A percentile compares a stretch with the other conserved stretches of the same genome.
Conservation (phyloP, 208 protist species). For the Naegleria fowleri region DNA sequence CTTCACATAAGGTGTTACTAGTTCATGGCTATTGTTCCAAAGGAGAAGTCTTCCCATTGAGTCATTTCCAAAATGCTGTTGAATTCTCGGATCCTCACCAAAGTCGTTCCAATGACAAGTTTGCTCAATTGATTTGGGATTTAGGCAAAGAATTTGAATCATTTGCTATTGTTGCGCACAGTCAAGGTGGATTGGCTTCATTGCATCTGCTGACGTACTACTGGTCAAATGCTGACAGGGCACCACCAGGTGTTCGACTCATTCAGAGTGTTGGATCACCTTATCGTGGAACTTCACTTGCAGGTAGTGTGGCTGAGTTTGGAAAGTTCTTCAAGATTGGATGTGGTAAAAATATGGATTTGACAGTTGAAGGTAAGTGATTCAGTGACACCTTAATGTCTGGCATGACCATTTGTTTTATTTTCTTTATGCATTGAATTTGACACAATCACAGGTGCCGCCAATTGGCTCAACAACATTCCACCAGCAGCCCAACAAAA, state of each 20-base stretch:
- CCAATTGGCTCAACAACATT: slow-evolving; percentile 26
- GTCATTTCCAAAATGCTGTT: slow-evolving; percentile 31
- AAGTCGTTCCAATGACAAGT: slow-evolving; percentile 32
- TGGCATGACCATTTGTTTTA: no score
- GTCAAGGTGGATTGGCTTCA: slow-evolving; percentile 46
- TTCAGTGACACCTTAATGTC: slow-evolving; percentile 31
- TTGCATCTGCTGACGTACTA: slow-evolving; percentile 45
- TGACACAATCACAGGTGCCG: background rate
- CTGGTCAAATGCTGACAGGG: slow-evolving; percentile 19
- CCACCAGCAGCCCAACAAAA: slow-evolving; percentile 17
- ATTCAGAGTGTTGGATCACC: slow-evolving; percentile 50
- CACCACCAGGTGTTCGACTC: background rate
- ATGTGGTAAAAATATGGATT: slow-evolving; percentile 38
- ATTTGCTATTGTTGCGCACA: slow-evolving; percentile 41
- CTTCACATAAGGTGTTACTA: background rate
- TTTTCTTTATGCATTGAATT: background rate
- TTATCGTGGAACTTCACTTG: slow-evolving; percentile 43
- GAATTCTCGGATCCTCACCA: slow-evolving; percentile 29
- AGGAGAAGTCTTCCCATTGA: slow-evolving; percentile 21
- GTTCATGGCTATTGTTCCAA: slow-evolving; percentile 38
- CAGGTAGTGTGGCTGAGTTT: slow-evolving; percentile 40
- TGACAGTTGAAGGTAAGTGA: slow-evolving; percentile 45
- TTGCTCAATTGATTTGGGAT: slow-evolving; percentile 31
- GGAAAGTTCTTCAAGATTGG: slow-evolving; percentile 20
- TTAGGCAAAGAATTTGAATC: slow-evolving; percentile 9